Conservation (phyloP, 2,329 filamentous ascomycete species). For the Leptographium lundbergii region DNA sequence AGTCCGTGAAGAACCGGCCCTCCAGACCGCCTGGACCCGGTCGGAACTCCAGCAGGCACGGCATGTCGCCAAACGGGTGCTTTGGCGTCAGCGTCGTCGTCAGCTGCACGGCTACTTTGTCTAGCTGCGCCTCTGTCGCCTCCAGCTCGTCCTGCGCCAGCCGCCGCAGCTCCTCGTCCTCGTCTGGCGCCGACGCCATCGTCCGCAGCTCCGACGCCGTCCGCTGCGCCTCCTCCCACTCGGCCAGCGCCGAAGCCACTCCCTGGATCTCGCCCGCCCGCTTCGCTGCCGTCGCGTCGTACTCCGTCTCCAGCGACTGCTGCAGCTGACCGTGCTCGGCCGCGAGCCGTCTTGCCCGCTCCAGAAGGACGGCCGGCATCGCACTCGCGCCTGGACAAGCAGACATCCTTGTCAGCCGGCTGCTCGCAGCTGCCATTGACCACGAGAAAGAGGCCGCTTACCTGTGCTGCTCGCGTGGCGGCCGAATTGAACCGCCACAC, state of each 20-base stretch:
- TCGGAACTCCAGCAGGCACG: conserved; percentile 82
- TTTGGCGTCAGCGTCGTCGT: conserved; percentile 70
- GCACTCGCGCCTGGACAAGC: conserved; percentile 8
- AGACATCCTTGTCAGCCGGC: not conserved
- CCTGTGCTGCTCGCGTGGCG: conserved; percentile 34
- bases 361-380: conserved; percentile 39
- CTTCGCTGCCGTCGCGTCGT: conserved; percentile 44
- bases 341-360: conserved; percentile 44
- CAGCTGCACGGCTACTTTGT: conserved; percentile 51
- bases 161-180: conserved; percentile 57
- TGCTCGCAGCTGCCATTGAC: not conserved
- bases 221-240: conserved; percentile 42
- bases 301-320: conserved; percentile 35
- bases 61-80: conserved; percentile 80
- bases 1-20: conserved; percentile 78
- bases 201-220: conserved; percentile 40
- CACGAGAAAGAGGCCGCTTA: conserved; percentile 14
- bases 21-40: conserved; percentile 88
- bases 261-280: conserved; percentile 48
- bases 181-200: conserved; percentile 39
- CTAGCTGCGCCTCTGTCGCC: conserved; percentile 49
- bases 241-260: conserved; percentile 43
- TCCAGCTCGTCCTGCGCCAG: conserved; percentile 73
- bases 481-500: conserved; percentile 18
- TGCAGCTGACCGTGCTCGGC: conserved; percentile 45